A percentile compares a stretch with the other conserved stretches of the same genome.
phyloP scores from a whole-genome alignment of 768 basidiomycete genomes.

The Mycena alexandri region DNA sequence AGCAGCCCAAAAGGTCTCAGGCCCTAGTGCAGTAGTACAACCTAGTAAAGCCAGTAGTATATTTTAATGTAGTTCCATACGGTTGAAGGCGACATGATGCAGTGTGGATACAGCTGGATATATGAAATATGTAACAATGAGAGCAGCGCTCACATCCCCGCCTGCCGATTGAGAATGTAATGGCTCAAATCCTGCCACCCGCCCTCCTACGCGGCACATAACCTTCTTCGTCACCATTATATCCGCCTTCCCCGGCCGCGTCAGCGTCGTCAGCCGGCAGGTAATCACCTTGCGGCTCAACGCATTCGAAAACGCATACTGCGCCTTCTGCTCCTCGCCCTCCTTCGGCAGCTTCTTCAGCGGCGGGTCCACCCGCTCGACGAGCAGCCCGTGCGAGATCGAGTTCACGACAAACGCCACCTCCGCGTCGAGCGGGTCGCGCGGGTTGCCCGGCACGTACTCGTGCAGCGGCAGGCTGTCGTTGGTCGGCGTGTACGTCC shows the following conservation, averaged over 20 bases:
- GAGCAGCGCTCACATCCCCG: conserved; percentile 61
- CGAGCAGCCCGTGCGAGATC: conserved; percentile 79
- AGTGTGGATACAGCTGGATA: conserved; percentile 38
- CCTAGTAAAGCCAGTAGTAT: conserved; percentile 34
- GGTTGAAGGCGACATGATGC: conserved; percentile 35
- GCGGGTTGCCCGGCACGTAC: conserved; percentile 74
- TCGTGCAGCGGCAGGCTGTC: conserved; percentile 65
- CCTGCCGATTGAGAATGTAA: conserved; percentile 83
- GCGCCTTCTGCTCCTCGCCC: conserved; percentile 85
- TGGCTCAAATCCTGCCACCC: conserved; percentile 87
- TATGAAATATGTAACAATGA: conserved; percentile 25
- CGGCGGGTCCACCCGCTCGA: conserved; percentile 87
- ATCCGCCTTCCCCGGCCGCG: conserved; percentile 66
- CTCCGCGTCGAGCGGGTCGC: conserved; percentile 87
- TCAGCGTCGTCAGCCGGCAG: conserved; percentile 84
- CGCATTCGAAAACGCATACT: conserved; percentile 84
- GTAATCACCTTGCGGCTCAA: conserved; percentile 81
- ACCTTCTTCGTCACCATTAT: conserved; percentile 79
- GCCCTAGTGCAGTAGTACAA: no score
- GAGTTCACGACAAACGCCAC: conserved; percentile 82
- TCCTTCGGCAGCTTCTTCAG: conserved; percentile 73
- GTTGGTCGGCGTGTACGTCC: conserved; percentile 73
- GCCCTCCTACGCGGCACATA: conserved; percentile 88
- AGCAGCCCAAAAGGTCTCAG: no score
- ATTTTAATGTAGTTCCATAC: conserved; percentile 42